Base-by-base conservation (phyloP, 108 stramenopile species). In the Nitzschia putrida region DNA sequence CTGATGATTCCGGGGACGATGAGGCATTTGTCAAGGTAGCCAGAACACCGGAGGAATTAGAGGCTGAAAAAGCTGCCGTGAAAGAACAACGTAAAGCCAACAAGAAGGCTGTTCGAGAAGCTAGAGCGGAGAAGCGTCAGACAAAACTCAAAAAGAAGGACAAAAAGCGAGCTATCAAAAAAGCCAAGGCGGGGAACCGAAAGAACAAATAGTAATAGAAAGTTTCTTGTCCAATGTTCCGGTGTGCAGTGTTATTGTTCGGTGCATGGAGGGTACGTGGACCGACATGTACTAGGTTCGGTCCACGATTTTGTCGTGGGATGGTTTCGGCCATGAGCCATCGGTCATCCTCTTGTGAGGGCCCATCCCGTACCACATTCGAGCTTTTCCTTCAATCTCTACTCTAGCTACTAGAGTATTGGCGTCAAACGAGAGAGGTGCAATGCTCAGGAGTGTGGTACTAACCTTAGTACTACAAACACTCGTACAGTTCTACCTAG, bases 111-210 rank as follows among this genome's bases (percentile, higher is more conserved):
- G 89, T 91, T 54, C 88, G 85, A 61, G 92, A 89, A 64, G 81
- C 75, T 25, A 77, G 85, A 40, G 79, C 81, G 8, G 89, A 92
- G 69, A 88, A 88, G 34, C 76, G 95, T n/a, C 61, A 72, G 71
- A 87, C 74, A 4, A 96, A 96, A 64, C 83, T 96, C 34, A 96
- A 96, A 74, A 96, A 96, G 77, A 93, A 96, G 67, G 91, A 93
- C 64, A 96, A 96, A 71, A 86, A 88, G 61, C 73, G 84, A 45
- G 87, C 92, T 20, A 93, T 95, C 57, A 91, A 89, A 21, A 96
- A 95, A 73, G 71, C 83, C 12, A 90, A 91, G 66, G 84, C 85
- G 16, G 91, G 88, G 40, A 90, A 83, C 52, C 82, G 84, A 42
- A 88, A 90, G 64, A 79, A 79, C 53, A 55, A 57, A 8, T 61